Evolutionary conservation across 2,329 filamentous ascomycete species (phyloP).

Genomic region (Colletotrichum truncatum): DNA sequence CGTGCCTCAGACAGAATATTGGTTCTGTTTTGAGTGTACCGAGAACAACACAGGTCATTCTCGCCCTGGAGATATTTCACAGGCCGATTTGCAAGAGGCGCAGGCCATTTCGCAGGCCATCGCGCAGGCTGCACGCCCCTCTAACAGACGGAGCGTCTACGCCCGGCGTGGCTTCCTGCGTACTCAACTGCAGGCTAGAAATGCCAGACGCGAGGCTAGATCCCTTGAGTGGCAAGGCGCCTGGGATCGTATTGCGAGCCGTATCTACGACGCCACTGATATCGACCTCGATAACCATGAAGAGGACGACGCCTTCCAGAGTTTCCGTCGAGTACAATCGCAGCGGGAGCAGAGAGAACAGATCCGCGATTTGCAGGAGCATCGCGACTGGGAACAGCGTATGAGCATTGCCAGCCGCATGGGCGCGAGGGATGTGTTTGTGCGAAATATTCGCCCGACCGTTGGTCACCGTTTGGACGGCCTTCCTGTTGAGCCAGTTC

Average conservation of each 20-base stretch:
- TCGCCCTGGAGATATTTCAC: conserved; percentile 9
- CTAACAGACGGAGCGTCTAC: conserved; percentile 5
- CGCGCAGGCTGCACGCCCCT: conserved; percentile 11
- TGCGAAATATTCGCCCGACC: conserved; percentile 63
- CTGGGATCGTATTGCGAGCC: conserved; percentile 73
- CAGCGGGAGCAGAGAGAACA: conserved; percentile 60
- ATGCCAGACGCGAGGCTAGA: conserved; percentile 70
- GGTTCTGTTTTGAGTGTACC: conserved; percentile 90
- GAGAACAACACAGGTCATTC: conserved; percentile 50
- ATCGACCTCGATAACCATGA: conserved; percentile 89
- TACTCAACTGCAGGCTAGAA: conserved; percentile 66
- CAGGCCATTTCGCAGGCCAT: conserved; percentile 6
- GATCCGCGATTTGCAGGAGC: conserved; percentile 61
- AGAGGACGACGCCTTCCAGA: conserved; percentile 69
- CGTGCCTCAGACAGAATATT: conserved; percentile 76
- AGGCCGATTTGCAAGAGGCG: conserved; percentile 1
- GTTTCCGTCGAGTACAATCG: conserved; percentile 62
- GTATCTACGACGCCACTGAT: conserved; percentile 73
- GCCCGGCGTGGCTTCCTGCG: conserved; percentile 54
- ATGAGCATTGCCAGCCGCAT: conserved; percentile 83
- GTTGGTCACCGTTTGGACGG: conserved; percentile 71
- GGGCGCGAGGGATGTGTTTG: conserved; percentile 78
- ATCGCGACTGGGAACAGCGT: conserved; percentile 83
- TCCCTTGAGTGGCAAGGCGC: conserved; percentile 89
- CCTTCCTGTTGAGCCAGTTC: conserved; percentile 38